phyloP scores from a whole-genome alignment of 192 early-diverging fungal genomes.

The Anaeromyces robustus region DNA sequence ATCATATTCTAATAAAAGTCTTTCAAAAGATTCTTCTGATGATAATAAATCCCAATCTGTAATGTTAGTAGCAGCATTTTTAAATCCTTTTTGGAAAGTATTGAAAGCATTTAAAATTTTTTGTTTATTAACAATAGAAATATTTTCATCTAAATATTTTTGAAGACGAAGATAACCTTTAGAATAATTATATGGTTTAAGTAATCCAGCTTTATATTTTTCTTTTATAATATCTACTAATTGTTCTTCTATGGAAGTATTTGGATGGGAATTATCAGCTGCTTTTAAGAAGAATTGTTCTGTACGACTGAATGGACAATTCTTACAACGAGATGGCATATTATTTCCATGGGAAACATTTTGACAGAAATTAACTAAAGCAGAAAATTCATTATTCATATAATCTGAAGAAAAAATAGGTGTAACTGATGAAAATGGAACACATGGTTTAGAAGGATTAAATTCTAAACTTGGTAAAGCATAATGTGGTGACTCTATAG shows the following conservation, averaged over 20 bases:
- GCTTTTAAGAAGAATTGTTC: slow-evolving; percentile 84
- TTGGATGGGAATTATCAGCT: slow-evolving; percentile 65
- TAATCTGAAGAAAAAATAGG: not conserved
- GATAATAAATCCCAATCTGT: slow-evolving; percentile 87
- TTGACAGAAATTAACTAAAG: not conserved
- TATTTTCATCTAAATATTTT: slow-evolving; percentile 74
- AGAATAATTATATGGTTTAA: slow-evolving; percentile 93
- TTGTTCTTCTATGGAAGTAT: slow-evolving; percentile 56
- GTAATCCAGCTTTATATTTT: slow-evolving; percentile 85
- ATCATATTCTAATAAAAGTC: slow-evolving; percentile 87
- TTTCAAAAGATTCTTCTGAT: slow-evolving; percentile 91
- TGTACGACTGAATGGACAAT: slow-evolving; percentile 11
- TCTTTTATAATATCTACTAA: slow-evolving; percentile 83
- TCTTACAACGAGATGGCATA: not conserved
- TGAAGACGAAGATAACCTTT: slow-evolving; percentile 79
- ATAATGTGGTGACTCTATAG: not conserved
- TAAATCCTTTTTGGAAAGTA: slow-evolving; percentile 74
- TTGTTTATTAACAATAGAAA: slow-evolving; percentile 49
- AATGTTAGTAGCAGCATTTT: slow-evolving; percentile 65
- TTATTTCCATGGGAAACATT: not conserved
- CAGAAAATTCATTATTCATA: not conserved
- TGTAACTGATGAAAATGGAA: not conserved
- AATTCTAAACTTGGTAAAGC: not conserved
- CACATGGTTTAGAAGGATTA: not conserved
- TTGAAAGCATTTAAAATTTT: slow-evolving; percentile 79